Percentiles rank a stretch among this genome's conserved stretches.
Evolutionary conservation across 805 yeast genomes (phyloP).

Genomic region (Scheffersomyces stipitis): DNA sequence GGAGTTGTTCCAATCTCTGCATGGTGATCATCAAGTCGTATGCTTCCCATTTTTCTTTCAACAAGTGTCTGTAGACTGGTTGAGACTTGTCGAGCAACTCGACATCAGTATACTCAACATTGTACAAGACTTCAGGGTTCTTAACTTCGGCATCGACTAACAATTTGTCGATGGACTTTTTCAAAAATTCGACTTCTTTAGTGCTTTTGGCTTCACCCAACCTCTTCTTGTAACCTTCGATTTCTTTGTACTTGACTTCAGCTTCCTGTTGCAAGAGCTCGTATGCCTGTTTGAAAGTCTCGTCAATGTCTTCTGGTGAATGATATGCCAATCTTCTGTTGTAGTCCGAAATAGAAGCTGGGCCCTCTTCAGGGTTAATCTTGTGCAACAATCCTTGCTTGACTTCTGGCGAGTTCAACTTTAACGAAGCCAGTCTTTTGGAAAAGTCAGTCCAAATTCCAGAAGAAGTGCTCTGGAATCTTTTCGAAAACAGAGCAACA

Average conservation of each 20-base stretch:
- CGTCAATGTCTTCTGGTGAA: constrained; percentile 69
- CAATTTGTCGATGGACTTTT: constrained; percentile 25
- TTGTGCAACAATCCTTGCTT: constrained; percentile 23
- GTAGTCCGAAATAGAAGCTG: constrained; percentile 48
- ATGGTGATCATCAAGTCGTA: constrained; percentile 73
- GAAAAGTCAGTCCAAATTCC: constrained; percentile 36
- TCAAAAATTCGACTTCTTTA: constrained; percentile 8
- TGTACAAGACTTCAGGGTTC: constrained; percentile 86
- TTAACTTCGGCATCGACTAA: constrained; percentile 62
- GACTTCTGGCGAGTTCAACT: constrained; percentile 18
- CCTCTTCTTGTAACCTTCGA: constrained; percentile 34
- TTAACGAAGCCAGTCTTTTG: constrained; percentile 27
- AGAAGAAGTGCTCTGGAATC: constrained; percentile 6
- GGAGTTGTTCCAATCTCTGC: constrained; percentile 87
- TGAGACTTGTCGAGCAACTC: constrained; percentile 60
- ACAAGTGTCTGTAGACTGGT: constrained; percentile 77
- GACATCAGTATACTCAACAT: constrained; percentile 47
- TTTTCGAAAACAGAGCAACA: constrained; percentile 12
- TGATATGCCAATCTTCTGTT: constrained; percentile 52
- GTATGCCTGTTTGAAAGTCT: constrained; percentile 71
- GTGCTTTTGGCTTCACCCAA: constrained; percentile 18
- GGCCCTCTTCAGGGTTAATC: constrained; percentile 41
- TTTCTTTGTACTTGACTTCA: constrained; percentile 34
- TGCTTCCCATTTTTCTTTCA: constrained; percentile 69
- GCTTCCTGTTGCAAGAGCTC: constrained; percentile 54